phyloP scores from a whole-genome alignment of 1,139 yeast species.

The Zygosaccharomyces sapae region DNA sequence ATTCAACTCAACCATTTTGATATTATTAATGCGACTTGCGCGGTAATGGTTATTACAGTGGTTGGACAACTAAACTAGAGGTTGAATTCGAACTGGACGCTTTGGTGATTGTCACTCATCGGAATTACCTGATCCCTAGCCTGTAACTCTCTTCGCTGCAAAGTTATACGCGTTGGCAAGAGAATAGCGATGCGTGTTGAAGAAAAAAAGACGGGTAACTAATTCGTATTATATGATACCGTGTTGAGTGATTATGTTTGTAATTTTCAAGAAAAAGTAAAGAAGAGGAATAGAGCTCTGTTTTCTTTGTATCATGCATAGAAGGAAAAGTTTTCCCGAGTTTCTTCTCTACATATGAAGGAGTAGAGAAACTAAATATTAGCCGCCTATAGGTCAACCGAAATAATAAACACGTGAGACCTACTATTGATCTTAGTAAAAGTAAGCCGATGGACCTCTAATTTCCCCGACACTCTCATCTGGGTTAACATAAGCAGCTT shows the following conservation, averaged over 20 bases:
- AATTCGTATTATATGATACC: background rate
- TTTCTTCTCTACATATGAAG: too few species aligned
- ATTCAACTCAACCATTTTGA: conserved; percentile 29
- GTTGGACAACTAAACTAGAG: background rate
- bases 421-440: too few species aligned
- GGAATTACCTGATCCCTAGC: background rate
- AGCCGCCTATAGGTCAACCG: too few species aligned
- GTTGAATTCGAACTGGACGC: background rate
- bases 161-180: background rate
- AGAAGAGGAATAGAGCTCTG: background rate
- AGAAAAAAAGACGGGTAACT: background rate
- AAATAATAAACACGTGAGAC: too few species aligned
- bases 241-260: too few species aligned
- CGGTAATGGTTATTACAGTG: background rate
- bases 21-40: background rate
- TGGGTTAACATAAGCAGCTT: background rate
- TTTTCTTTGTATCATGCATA: background rate
- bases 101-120: background rate
- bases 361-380: too few species aligned
- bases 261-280: background rate
- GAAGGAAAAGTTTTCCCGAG: background rate
- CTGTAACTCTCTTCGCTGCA: background rate
- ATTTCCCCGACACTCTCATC: background rate
- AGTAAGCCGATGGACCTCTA: background rate
- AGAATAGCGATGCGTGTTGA: background rate